Evolutionary conservation across 2,329 filamentous ascomycete species (phyloP), one percentile per base, ranked within the genome.

Genomic region (Paecilomyces dactylethromorphus): DNA sequence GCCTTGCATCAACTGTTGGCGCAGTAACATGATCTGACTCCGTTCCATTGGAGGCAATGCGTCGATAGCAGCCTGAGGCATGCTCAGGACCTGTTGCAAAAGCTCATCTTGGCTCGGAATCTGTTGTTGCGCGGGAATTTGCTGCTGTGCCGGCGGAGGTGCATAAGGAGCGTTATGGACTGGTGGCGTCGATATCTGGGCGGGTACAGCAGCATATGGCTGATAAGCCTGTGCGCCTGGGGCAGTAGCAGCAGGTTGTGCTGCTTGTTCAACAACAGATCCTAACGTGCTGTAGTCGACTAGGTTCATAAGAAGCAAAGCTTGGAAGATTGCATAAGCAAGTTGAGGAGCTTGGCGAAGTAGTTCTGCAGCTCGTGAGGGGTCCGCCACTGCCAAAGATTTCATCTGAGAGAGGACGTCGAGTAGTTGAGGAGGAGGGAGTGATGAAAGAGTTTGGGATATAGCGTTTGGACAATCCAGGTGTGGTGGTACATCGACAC

Each of bases 381-480:
- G 92, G 66, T 97, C 92, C 24, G 83, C 85, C 55, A 86, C 85
- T n/a, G 91, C 91, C 12, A 97, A 81, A 2, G 87, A 85, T 77
- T 97, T 97, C 90, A 97, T 95, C 74, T 97, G 92, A 8, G 88
- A 87, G 60, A 99, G 85, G 59, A 97, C 92, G 65, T 97, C 93
- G 66, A 97, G 89, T 2, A 99, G 86, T 73, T 97, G 92, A 6
- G 90, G 84, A 0, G 92, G 88, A 0, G 92, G 91, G 0, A 97
- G 84, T 2, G 91, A 91, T 62, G 89, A 87, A 63, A 99, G 86
- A 0, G 93, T 97, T 67, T 90, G 87, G 4, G 92, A 96, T 70
- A 99, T 97, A 63, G 92, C 90, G 71, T 97, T 94, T 24, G 90
- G 87, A 66, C 90, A 92, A 58, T 85, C 91, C 58, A 97, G 82